Evolutionary conservation across 768 basidiomycete species (phyloP).

Genomic region (Phlebiopsis gigantea): DNA sequence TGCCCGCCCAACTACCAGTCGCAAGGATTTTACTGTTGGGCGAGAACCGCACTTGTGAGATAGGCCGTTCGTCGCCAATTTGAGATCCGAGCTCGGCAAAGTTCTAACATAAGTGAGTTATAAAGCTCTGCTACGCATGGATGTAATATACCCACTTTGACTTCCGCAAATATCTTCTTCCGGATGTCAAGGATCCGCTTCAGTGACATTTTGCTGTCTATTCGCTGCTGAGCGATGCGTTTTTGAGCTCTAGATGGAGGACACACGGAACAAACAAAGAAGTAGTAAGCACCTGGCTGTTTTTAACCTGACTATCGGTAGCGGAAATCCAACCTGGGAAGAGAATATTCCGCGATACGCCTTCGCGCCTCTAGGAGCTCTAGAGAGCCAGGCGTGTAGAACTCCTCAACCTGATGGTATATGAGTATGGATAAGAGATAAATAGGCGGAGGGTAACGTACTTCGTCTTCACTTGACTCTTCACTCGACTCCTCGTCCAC

Average conservation of each 20-base stretch:
- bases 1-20: constrained; percentile 95
- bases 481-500: constrained; percentile 66
- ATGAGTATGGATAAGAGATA: not conserved
- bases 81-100: constrained; percentile 94
- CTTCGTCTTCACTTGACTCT: constrained; percentile 77
- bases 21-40: constrained; percentile 86
- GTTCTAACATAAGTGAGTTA: constrained; percentile 41
- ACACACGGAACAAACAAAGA: constrained; percentile 31
- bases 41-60: constrained; percentile 91
- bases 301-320: constrained; percentile 39
- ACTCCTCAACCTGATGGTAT: constrained; percentile 74
- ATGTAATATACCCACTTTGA: constrained; percentile 61
- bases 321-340: constrained; percentile 85
- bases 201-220: constrained; percentile 84
- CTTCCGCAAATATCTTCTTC: constrained; percentile 82
- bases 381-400: constrained; percentile 88
- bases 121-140: not conserved
- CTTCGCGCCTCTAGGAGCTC: constrained; percentile 83
- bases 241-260: constrained; percentile 83
- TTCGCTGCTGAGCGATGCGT: constrained; percentile 86
- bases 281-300: constrained; percentile 75
- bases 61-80: constrained; percentile 94
- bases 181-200: constrained; percentile 88
- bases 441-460: constrained; percentile 23
- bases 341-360: constrained; percentile 87